Conservation (phyloP, 169 alveolate genomes). For the Eimeria necatrix region DNA sequence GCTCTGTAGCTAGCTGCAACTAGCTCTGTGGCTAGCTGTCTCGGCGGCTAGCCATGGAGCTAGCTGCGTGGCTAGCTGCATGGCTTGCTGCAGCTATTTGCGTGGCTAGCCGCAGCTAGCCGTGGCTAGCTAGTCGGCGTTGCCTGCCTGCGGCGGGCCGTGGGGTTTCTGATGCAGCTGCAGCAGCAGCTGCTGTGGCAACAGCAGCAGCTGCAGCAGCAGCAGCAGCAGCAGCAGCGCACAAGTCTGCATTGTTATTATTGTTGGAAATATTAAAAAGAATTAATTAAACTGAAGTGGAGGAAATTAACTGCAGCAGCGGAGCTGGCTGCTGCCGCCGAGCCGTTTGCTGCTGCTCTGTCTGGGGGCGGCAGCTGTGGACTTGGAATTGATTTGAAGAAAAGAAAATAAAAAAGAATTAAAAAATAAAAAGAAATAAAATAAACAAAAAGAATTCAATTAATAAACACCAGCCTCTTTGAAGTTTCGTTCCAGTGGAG, state of each 20-base stretch:
- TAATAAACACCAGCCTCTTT: too few species aligned
- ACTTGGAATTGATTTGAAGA: too few species aligned
- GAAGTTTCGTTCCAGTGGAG: too few species aligned
- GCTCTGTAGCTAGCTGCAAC: not conserved
- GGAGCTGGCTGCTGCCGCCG: too few species aligned
- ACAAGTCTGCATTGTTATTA: not conserved
- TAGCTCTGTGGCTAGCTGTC: not conserved
- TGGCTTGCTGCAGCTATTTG: not conserved
- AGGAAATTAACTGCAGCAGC: not conserved
- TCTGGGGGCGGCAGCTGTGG: too few species aligned
- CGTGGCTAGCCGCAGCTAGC: not conserved
- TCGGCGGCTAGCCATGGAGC: not conserved
- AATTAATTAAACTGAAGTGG: not conserved
- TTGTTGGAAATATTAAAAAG: not conserved
- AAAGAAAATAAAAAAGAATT: too few species aligned
- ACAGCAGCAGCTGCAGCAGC: not conserved
- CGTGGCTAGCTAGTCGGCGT: not conserved
- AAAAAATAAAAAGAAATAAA: too few species aligned
- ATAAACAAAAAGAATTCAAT: too few species aligned
- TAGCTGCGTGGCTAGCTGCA: not conserved
- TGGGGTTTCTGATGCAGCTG: not conserved
- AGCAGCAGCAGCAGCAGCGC: constrained; percentile 14
- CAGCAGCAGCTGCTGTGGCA: not conserved
- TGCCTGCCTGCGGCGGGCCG: not conserved
- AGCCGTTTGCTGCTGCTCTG: too few species aligned